Evolutionary conservation across 768 basidiomycete species (phyloP).

Genomic region (Boletales sp.): DNA sequence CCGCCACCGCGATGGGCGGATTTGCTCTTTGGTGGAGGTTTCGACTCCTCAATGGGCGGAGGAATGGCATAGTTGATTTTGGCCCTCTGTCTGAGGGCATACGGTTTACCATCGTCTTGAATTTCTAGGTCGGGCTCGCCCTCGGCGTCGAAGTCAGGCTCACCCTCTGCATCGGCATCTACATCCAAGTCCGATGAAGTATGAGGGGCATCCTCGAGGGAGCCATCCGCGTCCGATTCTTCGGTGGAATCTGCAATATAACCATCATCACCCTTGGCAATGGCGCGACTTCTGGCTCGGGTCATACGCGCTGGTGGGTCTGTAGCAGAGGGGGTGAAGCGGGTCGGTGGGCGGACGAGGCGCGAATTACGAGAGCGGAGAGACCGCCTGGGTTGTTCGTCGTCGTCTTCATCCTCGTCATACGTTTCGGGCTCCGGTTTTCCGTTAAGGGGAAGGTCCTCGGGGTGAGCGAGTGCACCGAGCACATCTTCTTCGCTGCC

Average conservation of each 20-base stretch:
- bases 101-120: conserved; percentile 40
- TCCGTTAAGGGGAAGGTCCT: conserved; percentile 16
- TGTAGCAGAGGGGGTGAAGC: not conserved
- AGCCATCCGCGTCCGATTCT: conserved; percentile 53
- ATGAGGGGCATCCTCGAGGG: conserved; percentile 51
- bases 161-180: conserved; percentile 37
- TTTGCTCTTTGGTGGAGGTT: conserved; percentile 34
- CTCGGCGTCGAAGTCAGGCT: conserved; percentile 38
- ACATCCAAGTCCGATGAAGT: conserved; percentile 36
- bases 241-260: conserved; percentile 49
- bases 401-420: conserved; percentile 32
- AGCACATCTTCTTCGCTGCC: conserved; percentile 40
- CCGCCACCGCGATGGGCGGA: conserved; percentile 38
- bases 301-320: conserved; percentile 11
- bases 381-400: conserved; percentile 17
- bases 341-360: conserved; percentile 21
- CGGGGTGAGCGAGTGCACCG: conserved; percentile 11
- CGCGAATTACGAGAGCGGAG: conserved; percentile 20
- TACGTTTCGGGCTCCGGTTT: conserved; percentile 18
- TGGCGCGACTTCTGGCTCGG: conserved; percentile 23
- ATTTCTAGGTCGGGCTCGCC: conserved; percentile 38
- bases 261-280: conserved; percentile 46
- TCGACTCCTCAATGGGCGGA: conserved; percentile 73
- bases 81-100: conserved; percentile 59
- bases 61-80: conserved; percentile 79